Conservation (phyloP, 768 basidiomycete species). For the Hygrocybe coccinea region DNA sequence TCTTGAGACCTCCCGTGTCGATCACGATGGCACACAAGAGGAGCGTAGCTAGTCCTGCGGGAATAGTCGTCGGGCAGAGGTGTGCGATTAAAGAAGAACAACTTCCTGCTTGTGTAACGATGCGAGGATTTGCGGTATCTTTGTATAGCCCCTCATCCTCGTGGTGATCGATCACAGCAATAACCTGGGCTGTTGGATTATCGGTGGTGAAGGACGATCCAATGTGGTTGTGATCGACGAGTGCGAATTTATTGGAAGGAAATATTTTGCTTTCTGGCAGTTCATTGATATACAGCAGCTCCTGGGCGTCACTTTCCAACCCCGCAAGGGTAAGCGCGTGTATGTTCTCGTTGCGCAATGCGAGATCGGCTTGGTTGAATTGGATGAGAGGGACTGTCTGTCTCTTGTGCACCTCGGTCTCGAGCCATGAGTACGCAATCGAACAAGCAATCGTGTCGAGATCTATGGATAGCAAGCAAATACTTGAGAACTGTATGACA, state of each 20-base stretch:
- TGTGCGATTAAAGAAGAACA: conserved; percentile 57
- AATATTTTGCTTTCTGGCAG: conserved; percentile 44
- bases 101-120: conserved; percentile 68
- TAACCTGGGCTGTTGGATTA: conserved; percentile 48
- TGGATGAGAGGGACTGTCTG: conserved; percentile 70
- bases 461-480: conserved; percentile 45
- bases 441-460: conserved; percentile 86
- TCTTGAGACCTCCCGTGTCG: conserved; percentile 78
- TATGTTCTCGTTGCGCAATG: conserved; percentile 82
- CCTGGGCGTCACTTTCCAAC: conserved; percentile 43
- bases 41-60: conserved; percentile 68
- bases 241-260: conserved; percentile 58
- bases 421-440: conserved; percentile 77
- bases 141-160: conserved; percentile 71
- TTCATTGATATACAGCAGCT: conserved; percentile 68
- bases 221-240: conserved; percentile 90
- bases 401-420: conserved; percentile 49
- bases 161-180: conserved; percentile 87
- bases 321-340: conserved; percentile 63
- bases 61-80: conserved; percentile 36
- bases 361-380: conserved; percentile 61
- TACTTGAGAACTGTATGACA: neutral
- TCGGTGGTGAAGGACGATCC: conserved; percentile 36
- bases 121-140: conserved; percentile 58
- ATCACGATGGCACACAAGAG: conserved; percentile 77